phyloP scores from a whole-genome alignment of 306 rosid species.

The Morella rubra region DNA sequence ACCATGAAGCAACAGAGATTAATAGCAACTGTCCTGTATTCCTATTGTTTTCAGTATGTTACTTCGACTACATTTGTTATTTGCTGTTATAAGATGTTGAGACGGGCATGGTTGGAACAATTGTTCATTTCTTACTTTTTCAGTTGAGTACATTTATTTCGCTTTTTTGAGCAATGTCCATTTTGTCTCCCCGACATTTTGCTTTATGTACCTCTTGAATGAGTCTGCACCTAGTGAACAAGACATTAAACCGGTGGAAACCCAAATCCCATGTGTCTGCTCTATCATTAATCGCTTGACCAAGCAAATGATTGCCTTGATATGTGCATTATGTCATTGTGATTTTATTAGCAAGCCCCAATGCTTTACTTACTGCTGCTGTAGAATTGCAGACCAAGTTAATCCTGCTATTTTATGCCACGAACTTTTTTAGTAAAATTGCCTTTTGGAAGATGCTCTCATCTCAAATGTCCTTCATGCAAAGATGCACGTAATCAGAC shows the following conservation, averaged over 20 bases:
- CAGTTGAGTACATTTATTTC: background rate
- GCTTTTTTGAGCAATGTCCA: background rate
- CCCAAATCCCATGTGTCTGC: background rate
- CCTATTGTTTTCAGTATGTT: slow-evolving; percentile 59
- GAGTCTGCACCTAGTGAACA: background rate
- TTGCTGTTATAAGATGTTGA: background rate
- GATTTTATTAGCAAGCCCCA: background rate
- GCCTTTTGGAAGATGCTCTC: background rate
- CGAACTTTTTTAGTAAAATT: background rate
- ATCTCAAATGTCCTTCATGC: background rate
- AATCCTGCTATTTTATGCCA: too few species aligned
- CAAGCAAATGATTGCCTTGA: slow-evolving; percentile 9
- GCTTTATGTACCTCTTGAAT: background rate
- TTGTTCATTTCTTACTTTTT: background rate
- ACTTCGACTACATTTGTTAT: background rate
- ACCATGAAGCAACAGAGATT: slow-evolving; percentile 47
- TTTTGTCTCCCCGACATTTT: background rate
- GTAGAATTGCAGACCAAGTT: background rate
- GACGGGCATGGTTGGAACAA: background rate
- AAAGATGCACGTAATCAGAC: background rate
- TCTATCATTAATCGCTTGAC: background rate
- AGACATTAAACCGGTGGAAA: background rate
- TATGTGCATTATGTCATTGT: background rate
- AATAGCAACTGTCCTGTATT: slow-evolving; percentile 43
- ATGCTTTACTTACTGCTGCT: background rate